Evolutionary conservation across 345 rosid genomes (phyloP), one percentile per base, ranked within the genome.

Genomic region (Mallotus nudiflorus): DNA sequence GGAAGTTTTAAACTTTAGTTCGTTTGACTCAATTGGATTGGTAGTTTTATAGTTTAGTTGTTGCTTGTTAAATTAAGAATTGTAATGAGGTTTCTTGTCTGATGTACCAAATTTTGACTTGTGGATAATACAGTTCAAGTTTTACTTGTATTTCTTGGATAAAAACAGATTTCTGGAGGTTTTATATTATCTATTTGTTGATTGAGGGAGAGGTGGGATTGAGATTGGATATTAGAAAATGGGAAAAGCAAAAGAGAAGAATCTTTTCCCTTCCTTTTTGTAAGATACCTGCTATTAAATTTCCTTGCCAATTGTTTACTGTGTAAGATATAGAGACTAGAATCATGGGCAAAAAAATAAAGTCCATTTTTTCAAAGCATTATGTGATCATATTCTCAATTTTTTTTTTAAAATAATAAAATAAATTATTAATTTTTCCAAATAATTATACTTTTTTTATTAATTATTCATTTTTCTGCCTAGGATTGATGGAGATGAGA

Each of bases 1-100:
- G 59, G 80, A 27, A 70, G 58, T 48, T 40, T 35, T 63, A 27
- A 44, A 60, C 28, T 42, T 56, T 29, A 20, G 56, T 22, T 20
- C 9, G 19, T 48, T 70, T 65, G 53, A 56, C 39, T 74, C 65
- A 19, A 28, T 33, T 58, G 10, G 40, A 58, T 66, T 46, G 3
- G 4, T 33, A 6, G 20, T 60, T 37, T 11, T 57, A 15, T 14
- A 56, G 24, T 48, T 22, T 19, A 18, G 31, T 63, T 63, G 33
- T 45, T 72, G 68, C 20, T 61, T 50, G 6, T 15, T 16, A 7
- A 12, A 49, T 16, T 19, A 31, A 53, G 70, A 37, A 46, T 28
- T 58, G 22, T 59, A 49, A 48, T 27, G 14, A 35, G 24, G 25
- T 42, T 72, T 44, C 59, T 65, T 51, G 25, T 14, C 14, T 58